phyloP scores from a whole-genome alignment of 352 stramenopile genomes.

The Globisporangium canariense region DNA sequence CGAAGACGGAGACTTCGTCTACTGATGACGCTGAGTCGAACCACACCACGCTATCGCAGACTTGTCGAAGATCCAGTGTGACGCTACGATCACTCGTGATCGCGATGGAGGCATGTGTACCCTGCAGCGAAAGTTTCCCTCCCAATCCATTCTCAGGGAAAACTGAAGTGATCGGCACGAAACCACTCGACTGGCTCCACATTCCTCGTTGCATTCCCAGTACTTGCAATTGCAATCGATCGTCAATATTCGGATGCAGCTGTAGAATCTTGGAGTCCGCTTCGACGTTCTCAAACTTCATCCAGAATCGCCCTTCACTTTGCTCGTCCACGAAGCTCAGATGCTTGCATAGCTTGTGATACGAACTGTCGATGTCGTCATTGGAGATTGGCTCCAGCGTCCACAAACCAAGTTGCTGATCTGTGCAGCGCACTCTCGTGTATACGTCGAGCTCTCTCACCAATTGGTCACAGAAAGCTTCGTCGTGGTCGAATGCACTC shows the following conservation, averaged over 20 bases:
- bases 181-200: constrained; percentile 11
- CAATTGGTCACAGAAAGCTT: constrained; percentile 13
- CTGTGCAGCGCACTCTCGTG: constrained; percentile 30
- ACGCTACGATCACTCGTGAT: constrained; percentile 21
- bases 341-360: constrained; percentile 30
- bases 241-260: constrained; percentile 3
- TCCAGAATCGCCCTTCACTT: constrained; percentile 33
- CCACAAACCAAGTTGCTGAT: constrained; percentile 42
- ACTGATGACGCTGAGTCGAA: constrained; percentile 31
- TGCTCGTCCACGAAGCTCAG: constrained; percentile 32
- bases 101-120: constrained; percentile 17
- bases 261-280: constrained; percentile 20
- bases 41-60: constrained; percentile 40
- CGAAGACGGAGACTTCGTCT: constrained; percentile 25
- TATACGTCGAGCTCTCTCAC: constrained; percentile 30
- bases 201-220: constrained; percentile 10
- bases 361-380: constrained; percentile 36
- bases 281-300: constrained; percentile 45
- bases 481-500: constrained; percentile 21
- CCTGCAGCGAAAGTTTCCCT: constrained; percentile 12
- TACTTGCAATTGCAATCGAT: constrained; percentile 1
- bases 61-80: constrained; percentile 44
- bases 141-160: constrained; percentile 15
- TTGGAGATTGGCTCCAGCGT: constrained; percentile 29
- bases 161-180: constrained; percentile 6